phyloP scores from a whole-genome alignment of 805 yeast species.

The Wickerhamomyces tratensis region DNA sequence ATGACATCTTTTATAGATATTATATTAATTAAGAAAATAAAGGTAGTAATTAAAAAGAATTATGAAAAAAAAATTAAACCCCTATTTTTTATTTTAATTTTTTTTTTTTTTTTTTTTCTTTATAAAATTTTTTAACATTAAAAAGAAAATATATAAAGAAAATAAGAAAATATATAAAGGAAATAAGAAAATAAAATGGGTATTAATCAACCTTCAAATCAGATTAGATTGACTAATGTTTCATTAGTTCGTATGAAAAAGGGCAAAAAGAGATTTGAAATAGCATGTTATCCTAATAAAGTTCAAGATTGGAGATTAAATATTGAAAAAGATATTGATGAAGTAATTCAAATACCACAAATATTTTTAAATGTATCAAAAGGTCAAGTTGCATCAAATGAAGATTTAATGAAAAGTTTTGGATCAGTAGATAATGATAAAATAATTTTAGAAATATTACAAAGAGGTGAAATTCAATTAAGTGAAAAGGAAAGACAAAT shows the following conservation, averaged over 20 bases:
- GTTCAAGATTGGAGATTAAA: constrained; percentile 91
- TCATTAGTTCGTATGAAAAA: constrained; percentile 86
- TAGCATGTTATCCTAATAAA: constrained; percentile 94
- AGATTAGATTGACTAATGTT: constrained; percentile 87
- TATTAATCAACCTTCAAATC: constrained; percentile 83
- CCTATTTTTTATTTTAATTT: too few species aligned
- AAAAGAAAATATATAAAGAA: too few species aligned
- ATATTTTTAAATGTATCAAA: constrained; percentile 89
- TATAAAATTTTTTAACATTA: constrained; percentile 6
- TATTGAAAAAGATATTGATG: constrained; percentile 89
- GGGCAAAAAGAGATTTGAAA: constrained; percentile 85
- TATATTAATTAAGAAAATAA: too few species aligned
- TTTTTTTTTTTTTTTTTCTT: too few species aligned
- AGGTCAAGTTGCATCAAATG: constrained; percentile 86
- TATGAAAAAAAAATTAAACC: too few species aligned
- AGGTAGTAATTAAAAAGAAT: too few species aligned
- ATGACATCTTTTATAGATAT: background rate
- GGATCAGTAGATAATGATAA: constrained; percentile 67
- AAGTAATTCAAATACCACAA: constrained; percentile 92
- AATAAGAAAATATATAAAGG: too few species aligned
- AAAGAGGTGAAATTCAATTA: constrained; percentile 89
- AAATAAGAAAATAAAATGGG: too few species aligned
- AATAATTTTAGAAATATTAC: constrained; percentile 72
- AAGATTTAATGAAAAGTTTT: constrained; percentile 66
- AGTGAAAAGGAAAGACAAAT: constrained; percentile 88